Base-by-base conservation (phyloP, 1,284 basidiomycete genomes). In the Pseudozyma tsukubaensis region DNA sequence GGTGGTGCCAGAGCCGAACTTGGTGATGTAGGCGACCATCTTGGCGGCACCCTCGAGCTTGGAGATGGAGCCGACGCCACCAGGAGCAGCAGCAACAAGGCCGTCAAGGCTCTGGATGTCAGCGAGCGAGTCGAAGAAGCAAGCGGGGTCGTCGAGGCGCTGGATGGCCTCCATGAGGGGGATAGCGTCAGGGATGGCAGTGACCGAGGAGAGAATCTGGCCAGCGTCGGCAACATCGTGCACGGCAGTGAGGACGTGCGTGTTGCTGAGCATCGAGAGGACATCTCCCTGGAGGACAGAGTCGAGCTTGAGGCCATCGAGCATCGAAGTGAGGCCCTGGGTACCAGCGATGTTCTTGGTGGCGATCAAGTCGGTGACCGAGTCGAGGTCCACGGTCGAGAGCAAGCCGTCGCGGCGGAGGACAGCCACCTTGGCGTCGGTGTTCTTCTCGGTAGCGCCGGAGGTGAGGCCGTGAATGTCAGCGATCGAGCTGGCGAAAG, bases 81-180 rank as follows among this genome's bases (percentile, higher is more conserved):
- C 40, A 18, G 44, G 42, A 44, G 34, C 65, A 12, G 65, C 44
- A n/a, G 37, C 45, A 18, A 64, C 52, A 32, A 70, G 52, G 4
- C 36, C 43, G 44, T 40, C 16, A 39, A 70, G 8, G 53, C 47
- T 50, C 39, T 51, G n/a, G 40, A 70, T 40, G 34, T 60, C 57
- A 12, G n/a, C 47, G n/a, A 70, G 57, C 4, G 67, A 57, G 21
- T 18, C 19, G 19, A 64, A 49, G 36, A 70, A 70, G 10, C n/a
- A 13, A 8, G 24, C 50, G 8, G 57, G 60, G n/a, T 49, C 11
- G 9, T 63, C 60, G 49, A 70, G 51, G 19, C 48, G 24, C 42
- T 59, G n/a, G 21, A 70, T 5, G 32, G 42, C 44, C 44, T 49
- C 36, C 16, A 64, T 34, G n/a, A 70, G 44, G 16, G 42, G 6